Conservation (phyloP, 768 basidiomycete genomes). For the Tulasnella sp. region DNA sequence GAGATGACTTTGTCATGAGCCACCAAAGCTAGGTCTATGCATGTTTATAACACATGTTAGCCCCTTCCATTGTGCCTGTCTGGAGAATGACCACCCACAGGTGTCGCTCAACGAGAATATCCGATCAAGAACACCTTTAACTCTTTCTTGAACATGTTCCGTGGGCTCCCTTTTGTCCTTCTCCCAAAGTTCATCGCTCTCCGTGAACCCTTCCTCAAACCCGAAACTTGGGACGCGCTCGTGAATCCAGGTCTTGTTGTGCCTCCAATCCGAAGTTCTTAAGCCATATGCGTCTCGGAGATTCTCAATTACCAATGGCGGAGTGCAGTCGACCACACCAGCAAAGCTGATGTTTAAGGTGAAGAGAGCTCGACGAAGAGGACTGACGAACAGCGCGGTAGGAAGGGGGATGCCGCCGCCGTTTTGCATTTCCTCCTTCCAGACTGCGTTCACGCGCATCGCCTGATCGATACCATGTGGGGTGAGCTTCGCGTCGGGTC, state of each 20-base stretch:
- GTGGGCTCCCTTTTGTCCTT: constrained; percentile 54
- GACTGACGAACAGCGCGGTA: constrained; percentile 55
- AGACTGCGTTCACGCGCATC: constrained; percentile 41
- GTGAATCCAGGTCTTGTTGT: constrained; percentile 47
- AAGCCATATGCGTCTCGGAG: constrained; percentile 62
- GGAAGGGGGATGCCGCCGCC: constrained; percentile 47
- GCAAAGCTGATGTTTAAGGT: constrained; percentile 55
- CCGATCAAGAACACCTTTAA: constrained; percentile 48
- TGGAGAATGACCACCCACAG: not conserved
- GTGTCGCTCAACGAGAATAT: constrained; percentile 39
- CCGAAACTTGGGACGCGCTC: constrained; percentile 48
- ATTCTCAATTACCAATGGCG: constrained; percentile 54
- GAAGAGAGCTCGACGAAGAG: constrained; percentile 56
- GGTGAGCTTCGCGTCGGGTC: constrained; percentile 50
- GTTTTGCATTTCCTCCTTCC: constrained; percentile 45
- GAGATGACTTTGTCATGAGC: constrained; percentile 61
- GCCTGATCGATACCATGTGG: constrained; percentile 56
- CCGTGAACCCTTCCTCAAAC: constrained; percentile 56
- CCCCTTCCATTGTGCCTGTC: not conserved
- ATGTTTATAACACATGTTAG: not conserved
- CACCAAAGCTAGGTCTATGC: constrained; percentile 60
- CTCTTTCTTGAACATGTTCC: constrained; percentile 48
- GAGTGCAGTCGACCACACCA: constrained; percentile 30
- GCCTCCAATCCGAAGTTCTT: constrained; percentile 68
- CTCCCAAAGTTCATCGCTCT: constrained; percentile 63